Evolutionary conservation across 208 protist species (phyloP), one percentile per base, ranked within the genome.

Genomic region (Trypanosoma mega): DNA sequence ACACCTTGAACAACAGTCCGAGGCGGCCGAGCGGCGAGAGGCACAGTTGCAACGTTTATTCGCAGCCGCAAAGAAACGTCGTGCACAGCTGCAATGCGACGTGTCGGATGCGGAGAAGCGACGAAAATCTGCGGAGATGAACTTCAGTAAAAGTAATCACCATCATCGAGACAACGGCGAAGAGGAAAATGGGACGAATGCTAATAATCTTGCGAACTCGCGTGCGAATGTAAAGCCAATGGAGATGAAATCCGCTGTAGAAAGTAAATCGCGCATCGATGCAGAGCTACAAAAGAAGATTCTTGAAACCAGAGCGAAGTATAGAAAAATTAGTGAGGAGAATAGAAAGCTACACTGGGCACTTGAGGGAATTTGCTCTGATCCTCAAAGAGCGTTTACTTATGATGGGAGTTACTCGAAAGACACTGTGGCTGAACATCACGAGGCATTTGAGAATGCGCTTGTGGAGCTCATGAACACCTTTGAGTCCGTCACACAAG

Each of bases 381-480:
- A 70, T n/a, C n/a, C n/a, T n/a, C n/a, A n/a, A n/a, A n/a, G n/a
- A 20, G 63, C 53, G 16, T 26, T 47, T 29, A 12, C 30, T 16
- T 3, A 16, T 9, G 24, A 16, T 14, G 21, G 3, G 18, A 39
- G 2, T 11, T 3, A 18, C 20, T 45, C 41, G 45, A 45, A 55
- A 59, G 9, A 11, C 14, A 43, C 14, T 11, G 29, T 23, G 23
- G 44, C 6, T 57, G 29, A 16, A 24, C 11, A 37, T 36, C 43
- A 21, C 5, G 20, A 56, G 33, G 63, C 31, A 34, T 63, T 61
- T 58, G 21, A 20, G 26, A 45, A 12, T 34, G 64, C 64, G 33
- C 56, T 71, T 33, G 37, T 46, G 37, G 64, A 71, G 26, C 49
- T 71, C 1, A 45, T 71, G 1, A 24, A 41, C 14, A 71, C 49